phyloP scores from a whole-genome alignment of 177 flowering plant genomes.

The Vitis hybrid region DNA sequence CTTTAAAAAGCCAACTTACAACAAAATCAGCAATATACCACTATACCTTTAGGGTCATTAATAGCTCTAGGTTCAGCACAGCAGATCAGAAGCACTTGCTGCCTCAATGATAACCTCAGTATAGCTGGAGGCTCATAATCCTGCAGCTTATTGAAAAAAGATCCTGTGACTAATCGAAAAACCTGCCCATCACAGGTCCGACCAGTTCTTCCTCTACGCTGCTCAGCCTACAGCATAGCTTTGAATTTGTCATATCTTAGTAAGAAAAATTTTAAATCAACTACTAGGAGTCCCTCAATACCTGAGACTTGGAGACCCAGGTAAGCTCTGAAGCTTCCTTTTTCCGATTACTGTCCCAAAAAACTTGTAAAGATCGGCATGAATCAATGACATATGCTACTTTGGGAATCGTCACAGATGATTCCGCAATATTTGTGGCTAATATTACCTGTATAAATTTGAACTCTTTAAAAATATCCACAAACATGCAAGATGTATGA shows the following conservation, averaged over 20 bases:
- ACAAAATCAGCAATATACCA: slow-evolving; percentile 1
- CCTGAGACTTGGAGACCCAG: slow-evolving; percentile 99
- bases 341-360: slow-evolving; percentile 68
- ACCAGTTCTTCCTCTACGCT: slow-evolving; percentile 94
- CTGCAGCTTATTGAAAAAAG: slow-evolving; percentile 61
- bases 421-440: slow-evolving; percentile 98
- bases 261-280: neutral
- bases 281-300: slow-evolving; percentile 21
- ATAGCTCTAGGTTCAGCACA: slow-evolving; percentile 84
- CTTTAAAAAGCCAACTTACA: neutral
- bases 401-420: slow-evolving; percentile 96
- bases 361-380: slow-evolving; percentile 90
- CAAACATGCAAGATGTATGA: neutral
- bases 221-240: slow-evolving; percentile 70
- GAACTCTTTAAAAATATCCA: slow-evolving; percentile 3
- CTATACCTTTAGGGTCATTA: slow-evolving; percentile 85
- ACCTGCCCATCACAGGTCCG: slow-evolving; percentile 94
- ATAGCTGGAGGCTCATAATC: slow-evolving; percentile 78
- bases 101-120: slow-evolving; percentile 71
- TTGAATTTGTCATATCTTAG: neutral
- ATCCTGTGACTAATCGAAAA: slow-evolving; percentile 71
- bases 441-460: slow-evolving; percentile 66
- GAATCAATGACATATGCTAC: slow-evolving; percentile 95
- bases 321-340: slow-evolving; percentile 67
- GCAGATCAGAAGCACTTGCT: slow-evolving; percentile 74